A percentile compares a stretch with the other conserved stretches of the same genome.
These are phyloP conservation scores for Pseudogymnoascus verrucosus DNA, from an alignment of 2,329 filamentous ascomycete genomes.

Conservation along the genomic window DNA sequence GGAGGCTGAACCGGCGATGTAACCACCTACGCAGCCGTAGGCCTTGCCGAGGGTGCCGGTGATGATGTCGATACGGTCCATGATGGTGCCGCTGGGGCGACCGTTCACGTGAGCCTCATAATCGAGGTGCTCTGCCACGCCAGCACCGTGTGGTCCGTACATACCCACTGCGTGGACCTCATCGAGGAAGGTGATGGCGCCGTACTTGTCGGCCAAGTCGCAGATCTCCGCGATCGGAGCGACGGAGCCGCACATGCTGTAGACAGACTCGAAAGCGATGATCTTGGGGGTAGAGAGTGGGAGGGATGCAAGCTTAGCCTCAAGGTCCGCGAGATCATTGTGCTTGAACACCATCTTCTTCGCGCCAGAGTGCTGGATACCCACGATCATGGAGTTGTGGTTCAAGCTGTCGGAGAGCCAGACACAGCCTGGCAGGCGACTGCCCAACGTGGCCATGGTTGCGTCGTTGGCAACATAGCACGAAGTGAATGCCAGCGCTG, in stretches of 20 bases:
- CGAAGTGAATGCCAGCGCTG: constrained; percentile 88
- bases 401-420: constrained; percentile 97
- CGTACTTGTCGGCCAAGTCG: constrained; percentile 94
- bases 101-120: constrained; percentile 78
- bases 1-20: constrained; percentile 83
- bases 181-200: constrained; percentile 92
- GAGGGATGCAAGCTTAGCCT: constrained; percentile 83
- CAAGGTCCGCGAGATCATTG: constrained; percentile 88
- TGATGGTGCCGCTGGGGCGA: constrained; percentile 69
- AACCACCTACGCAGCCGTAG: constrained; percentile 94
- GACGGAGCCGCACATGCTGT: constrained; percentile 98
- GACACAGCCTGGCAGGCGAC: constrained; percentile 91
- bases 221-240: constrained; percentile 94
- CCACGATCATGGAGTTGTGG: constrained; percentile 98
- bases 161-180: constrained; percentile 99
- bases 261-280: constrained; percentile 97
- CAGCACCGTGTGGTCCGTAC: constrained; percentile 93
- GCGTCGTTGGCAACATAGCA: constrained; percentile 99
- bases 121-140: constrained; percentile 95
- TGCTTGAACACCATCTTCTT: constrained; percentile 99
- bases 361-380: constrained; percentile 92
- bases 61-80: constrained; percentile 97
- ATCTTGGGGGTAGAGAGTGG: constrained; percentile 86
- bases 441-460: constrained; percentile 91
- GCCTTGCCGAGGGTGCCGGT: constrained; percentile 96